A percentile compares a stretch with the other conserved stretches of the same genome.
phyloP scores from a whole-genome alignment of 148 eudicot genomes.

The Silene latifolia region DNA sequence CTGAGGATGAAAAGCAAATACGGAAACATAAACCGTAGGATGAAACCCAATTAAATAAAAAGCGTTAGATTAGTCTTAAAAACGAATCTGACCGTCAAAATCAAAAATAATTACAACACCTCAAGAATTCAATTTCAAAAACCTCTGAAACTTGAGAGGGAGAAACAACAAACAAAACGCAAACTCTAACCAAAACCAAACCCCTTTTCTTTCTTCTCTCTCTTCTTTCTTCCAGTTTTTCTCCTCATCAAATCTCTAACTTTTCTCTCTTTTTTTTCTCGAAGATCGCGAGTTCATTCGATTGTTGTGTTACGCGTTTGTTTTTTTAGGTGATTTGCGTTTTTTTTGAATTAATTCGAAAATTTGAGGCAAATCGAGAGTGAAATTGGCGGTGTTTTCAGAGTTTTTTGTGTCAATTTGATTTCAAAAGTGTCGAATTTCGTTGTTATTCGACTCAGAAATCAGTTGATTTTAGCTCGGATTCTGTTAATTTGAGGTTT shows the following conservation, averaged over 20 bases:
- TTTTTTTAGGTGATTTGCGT: background rate
- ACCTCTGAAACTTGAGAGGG: constrained; percentile 30
- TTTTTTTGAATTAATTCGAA: background rate
- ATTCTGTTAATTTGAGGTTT: background rate
- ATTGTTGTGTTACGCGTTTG: background rate
- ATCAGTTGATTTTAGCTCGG: constrained; percentile 15
- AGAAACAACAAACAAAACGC: constrained; percentile 12
- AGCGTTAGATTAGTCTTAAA: background rate
- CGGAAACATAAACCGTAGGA: constrained; percentile 2
- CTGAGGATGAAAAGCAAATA: background rate
- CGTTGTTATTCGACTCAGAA: background rate
- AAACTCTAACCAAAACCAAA: constrained; percentile 1
- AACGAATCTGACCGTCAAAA: constrained; percentile 18
- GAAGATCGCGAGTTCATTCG: background rate
- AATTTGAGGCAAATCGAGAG: background rate
- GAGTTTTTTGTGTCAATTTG: background rate
- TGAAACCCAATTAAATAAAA: background rate
- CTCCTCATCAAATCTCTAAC: background rate
- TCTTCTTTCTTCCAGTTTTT: background rate
- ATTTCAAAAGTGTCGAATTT: background rate
- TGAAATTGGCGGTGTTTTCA: background rate
- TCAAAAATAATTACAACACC: background rate
- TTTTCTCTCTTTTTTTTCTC: constrained; percentile 8
- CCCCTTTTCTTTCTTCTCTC: background rate
- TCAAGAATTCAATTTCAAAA: constrained; percentile 25